Base-by-base conservation (phyloP, 225 moss, liverwort and hornwort species). In the Rhytidiadelphus loreus region DNA sequence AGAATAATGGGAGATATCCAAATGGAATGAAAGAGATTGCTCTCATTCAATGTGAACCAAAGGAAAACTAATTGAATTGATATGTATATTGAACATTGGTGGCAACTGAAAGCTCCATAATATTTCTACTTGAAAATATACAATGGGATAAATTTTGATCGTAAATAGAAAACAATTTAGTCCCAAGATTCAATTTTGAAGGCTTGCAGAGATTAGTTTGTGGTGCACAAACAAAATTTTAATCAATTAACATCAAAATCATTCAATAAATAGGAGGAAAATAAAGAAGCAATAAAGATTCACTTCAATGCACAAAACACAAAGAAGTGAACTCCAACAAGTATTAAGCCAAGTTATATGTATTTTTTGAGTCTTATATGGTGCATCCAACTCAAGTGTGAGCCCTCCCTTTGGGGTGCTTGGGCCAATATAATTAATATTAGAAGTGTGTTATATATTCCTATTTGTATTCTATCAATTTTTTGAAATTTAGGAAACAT, bases 31-130 rank as follows among this genome's bases (percentile, higher is more conserved):
- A 71, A 71, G 29, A 72, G 17, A 72, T 29, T 26, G 6, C 44
- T 1, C 1, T 17, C 44, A 28, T 28, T 72, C 17, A 44, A 29
- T 0, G 1, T 29, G 5, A 44, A 46, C 6, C 3, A 0, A 26
- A 43, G 11, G 6, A 18, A 6, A 29, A 28, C 6, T 3, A 73
- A 29, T 29, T 73, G 46, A 17, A 73, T 44, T 29, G 28, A 44
- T 44, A 16, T 43, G 4, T 46, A 46, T 4, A 1, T 46, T 28
- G 28, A 44, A 16, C 0, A 72, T 29, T 72, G 4, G 29, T 46
- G 4, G 4, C 71, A 71, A 26, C 2, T 9, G 0, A 43, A 41
- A 43, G 6, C 28, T 43, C 5, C 1, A 16, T 43, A 71, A 71
- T 26, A 17, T 72, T 72, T 44, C 29, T 17, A 44, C 3, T 44